These are phyloP conservation scores for Neoboletus brunneissimus DNA, from an alignment of 768 basidiomycete species.

Conservation along the genomic window DNA sequence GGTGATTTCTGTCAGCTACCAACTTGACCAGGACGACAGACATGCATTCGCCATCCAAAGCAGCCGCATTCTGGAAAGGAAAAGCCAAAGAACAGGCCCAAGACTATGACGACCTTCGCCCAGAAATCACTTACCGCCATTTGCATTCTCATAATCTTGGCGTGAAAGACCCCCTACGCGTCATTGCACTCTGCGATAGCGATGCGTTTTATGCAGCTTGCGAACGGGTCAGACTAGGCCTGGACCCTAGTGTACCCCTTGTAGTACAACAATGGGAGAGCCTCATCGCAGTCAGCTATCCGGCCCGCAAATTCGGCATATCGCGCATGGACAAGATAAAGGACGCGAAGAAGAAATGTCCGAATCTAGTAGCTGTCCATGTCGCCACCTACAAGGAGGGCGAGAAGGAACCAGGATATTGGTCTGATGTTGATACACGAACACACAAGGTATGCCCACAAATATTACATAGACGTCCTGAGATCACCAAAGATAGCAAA, in stretches of 20 bases:
- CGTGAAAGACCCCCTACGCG: slow-evolving; percentile 73
- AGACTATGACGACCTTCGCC: slow-evolving; percentile 61
- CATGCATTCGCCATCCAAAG: slow-evolving; percentile 24
- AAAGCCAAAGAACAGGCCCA: slow-evolving; percentile 46
- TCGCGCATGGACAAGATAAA: slow-evolving; percentile 83
- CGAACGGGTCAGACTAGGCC: slow-evolving; percentile 77
- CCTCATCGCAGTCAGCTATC: slow-evolving; percentile 94
- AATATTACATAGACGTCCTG: neutral
- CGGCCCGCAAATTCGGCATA: slow-evolving; percentile 89
- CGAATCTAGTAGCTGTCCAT: slow-evolving; percentile 80
- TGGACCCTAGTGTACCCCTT: slow-evolving; percentile 61
- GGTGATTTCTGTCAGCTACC: neutral
- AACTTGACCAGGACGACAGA: neutral
- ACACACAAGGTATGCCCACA: slow-evolving; percentile 78
- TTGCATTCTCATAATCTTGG: slow-evolving; percentile 65
- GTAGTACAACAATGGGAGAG: slow-evolving; percentile 88
- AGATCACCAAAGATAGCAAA: neutral
- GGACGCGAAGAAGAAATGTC: slow-evolving; percentile 85
- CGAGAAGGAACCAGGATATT: slow-evolving; percentile 83
- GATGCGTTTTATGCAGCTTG: slow-evolving; percentile 84
- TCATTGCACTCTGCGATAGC: slow-evolving; percentile 87
- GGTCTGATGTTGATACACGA: slow-evolving; percentile 81
- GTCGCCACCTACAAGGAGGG: slow-evolving; percentile 94
- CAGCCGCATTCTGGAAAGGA: slow-evolving; percentile 46
- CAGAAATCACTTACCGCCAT: slow-evolving; percentile 77